Base-by-base conservation (phyloP, 441 rosid species). In the Capsella rubella region DNA sequence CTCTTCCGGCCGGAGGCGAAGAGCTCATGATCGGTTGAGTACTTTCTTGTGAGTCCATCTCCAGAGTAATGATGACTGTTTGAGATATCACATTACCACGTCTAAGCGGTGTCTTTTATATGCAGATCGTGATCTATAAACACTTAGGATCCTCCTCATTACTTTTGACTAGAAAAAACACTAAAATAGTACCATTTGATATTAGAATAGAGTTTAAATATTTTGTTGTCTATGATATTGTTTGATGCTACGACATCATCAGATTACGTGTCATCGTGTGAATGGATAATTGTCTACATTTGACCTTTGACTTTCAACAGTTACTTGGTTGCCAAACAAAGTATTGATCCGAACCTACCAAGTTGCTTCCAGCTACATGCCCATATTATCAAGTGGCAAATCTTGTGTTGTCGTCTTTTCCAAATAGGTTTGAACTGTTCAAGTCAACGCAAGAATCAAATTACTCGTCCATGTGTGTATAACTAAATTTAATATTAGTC, bases 251-350 rank as follows among this genome's bases (percentile, higher is more conserved):
- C 40, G 16, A 43, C 21, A 7, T 0, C 16, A 21, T 21, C 25
- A 18, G 35, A 14, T 16, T 60, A 47, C n/a, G 66, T 69, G 71
- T 47, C 46, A 39, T 1, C 25, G 0, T 46, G 6, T 46, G 14
- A 69, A 8, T 76, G 64, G 74, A 9, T 4, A 1, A 51, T 31
- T 57, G 68, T 40, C 34, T 5, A 37, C 0, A 16, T 13, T 69
- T 76, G 79, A 78, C 64, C 7, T 35, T 52, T 53, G 73, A 75
- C 64, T 75, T 68, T 15, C 1, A 54, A 35, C 16, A 45, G 42
- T 66, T 67, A 18, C 73, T 61, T 75, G 78, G 73, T 55, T 60
- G 56, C 69, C 74, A 75, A 67, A 59, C 78, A 58, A 67, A 50
- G 29, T 21, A 31, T 25, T 46, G 31, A 7, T 47, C 8, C 9